Evolutionary conservation across 129 eudicot species (phyloP).

Genomic region (Silybum marianum): DNA sequence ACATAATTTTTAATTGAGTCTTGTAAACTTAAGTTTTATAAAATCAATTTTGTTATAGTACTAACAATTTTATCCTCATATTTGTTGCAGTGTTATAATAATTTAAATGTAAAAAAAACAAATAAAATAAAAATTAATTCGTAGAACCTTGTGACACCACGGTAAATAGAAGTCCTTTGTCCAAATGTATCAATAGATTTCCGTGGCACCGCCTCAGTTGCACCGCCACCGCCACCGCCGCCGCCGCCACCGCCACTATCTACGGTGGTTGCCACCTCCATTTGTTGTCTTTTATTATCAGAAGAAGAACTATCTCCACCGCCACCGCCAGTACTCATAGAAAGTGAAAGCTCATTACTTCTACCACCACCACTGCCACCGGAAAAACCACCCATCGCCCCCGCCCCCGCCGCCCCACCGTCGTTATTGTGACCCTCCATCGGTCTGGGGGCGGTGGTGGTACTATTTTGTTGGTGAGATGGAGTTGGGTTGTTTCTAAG

Average conservation of each 20-base stretch:
- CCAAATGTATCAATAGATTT: constrained; percentile 89
- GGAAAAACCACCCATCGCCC: constrained; percentile 21
- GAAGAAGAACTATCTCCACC: constrained; percentile 47
- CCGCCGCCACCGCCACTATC: constrained; percentile 34
- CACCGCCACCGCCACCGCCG: constrained; percentile 36
- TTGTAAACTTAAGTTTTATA: no score
- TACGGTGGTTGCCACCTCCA: constrained; percentile 35
- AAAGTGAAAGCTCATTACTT: constrained; percentile 57
- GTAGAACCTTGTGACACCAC: constrained; percentile 88
- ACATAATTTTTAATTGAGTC: no score
- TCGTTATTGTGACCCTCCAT: constrained; percentile 24
- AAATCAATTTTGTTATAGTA: no score
- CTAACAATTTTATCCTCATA: no score
- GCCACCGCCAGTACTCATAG: constrained; percentile 66
- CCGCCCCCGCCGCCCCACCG: constrained; percentile 22
- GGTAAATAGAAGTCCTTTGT: constrained; percentile 95
- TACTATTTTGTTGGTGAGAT: constrained; percentile 18
- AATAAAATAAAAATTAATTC: neutral
- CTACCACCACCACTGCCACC: constrained; percentile 33
- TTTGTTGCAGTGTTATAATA: neutral
- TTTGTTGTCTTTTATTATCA: constrained; percentile 53
- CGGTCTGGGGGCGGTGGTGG: constrained; percentile 21
- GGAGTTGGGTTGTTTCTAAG: constrained; percentile 65
- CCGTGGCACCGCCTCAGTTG: constrained; percentile 53
- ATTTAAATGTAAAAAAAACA: neutral